Percentiles rank a stretch among this genome's conserved stretches.
phyloP scores from a whole-genome alignment of 345 rosid genomes.

The Syzygium aqueum region DNA sequence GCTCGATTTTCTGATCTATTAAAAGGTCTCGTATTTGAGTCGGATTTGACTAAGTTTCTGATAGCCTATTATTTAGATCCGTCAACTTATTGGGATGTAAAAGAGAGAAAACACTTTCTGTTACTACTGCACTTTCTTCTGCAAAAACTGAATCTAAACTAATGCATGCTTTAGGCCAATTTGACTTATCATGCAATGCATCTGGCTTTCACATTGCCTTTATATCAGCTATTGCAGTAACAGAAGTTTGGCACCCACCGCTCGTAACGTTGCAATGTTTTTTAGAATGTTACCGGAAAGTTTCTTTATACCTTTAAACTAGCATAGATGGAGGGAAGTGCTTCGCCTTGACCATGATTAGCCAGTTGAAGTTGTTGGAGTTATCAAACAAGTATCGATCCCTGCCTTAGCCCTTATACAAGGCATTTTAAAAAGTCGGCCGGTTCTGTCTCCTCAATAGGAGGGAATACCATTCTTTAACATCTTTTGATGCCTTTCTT shows the following conservation, averaged over 20 bases:
- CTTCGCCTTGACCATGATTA: background rate
- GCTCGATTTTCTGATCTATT: background rate
- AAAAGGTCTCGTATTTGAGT: background rate
- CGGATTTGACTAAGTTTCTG: background rate
- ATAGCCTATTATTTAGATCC: background rate
- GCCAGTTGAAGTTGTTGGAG: fast-evolving
- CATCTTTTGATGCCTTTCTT: background rate
- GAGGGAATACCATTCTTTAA: background rate
- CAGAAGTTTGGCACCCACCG: background rate
- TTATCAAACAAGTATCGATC: background rate
- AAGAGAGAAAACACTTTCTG: background rate
- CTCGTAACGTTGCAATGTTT: too few relatives aligned
- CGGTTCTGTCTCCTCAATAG: background rate
- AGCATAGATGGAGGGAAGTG: background rate
- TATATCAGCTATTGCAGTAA: background rate
- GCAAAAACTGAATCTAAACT: background rate
- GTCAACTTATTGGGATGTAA: background rate
- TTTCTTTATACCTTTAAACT: background rate
- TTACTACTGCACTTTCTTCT: background rate
- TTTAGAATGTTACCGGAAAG: background rate
- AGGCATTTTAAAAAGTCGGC: background rate
- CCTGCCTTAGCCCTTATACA: background rate
- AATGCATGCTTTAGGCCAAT: background rate
- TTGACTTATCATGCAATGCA: background rate
- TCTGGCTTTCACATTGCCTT: background rate